These are phyloP conservation scores for Puccinia sorghi DNA, from an alignment of 1,284 basidiomycete genomes.

Conservation along the genomic window DNA sequence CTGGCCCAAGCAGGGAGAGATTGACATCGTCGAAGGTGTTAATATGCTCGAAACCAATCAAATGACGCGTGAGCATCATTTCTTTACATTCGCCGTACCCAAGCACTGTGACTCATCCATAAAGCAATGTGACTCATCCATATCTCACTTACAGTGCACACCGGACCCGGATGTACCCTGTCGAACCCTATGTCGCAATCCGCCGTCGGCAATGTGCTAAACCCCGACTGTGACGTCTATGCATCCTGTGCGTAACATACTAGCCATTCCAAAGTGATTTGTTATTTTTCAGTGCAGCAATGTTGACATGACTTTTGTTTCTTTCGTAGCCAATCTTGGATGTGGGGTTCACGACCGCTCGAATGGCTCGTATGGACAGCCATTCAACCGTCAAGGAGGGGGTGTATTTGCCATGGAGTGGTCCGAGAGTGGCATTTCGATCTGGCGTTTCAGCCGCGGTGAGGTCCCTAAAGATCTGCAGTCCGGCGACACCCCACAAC, in stretches of 20 bases:
- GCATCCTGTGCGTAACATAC: slow-evolving; percentile 21
- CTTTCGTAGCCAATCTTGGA: slow-evolving; percentile 65
- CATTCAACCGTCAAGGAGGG: slow-evolving; percentile 71
- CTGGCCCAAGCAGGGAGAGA: slow-evolving; percentile 74
- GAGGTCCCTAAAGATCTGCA: slow-evolving; percentile 69
- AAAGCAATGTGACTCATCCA: too few species aligned
- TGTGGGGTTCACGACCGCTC: slow-evolving; percentile 68
- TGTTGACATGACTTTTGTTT: background rate
- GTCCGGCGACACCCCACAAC: slow-evolving; percentile 64
- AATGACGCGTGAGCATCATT: slow-evolving; percentile 62
- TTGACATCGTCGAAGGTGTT: slow-evolving; percentile 69
- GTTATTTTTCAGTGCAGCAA: background rate
- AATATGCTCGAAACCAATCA: slow-evolving; percentile 62
- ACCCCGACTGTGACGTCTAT: slow-evolving; percentile 26
- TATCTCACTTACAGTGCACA: slow-evolving; percentile 64
- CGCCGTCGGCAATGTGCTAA: slow-evolving; percentile 34
- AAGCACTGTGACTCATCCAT: too few species aligned
- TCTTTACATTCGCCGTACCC: background rate
- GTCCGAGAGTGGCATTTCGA: slow-evolving; percentile 68
- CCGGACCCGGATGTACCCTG: slow-evolving; percentile 66
- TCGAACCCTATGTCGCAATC: slow-evolving; percentile 60
- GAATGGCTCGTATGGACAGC: slow-evolving; percentile 66
- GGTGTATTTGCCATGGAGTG: slow-evolving; percentile 76
- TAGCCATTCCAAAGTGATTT: background rate
- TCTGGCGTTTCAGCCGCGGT: slow-evolving; percentile 63